phyloP scores from a whole-genome alignment of 2,329 filamentous ascomycete genomes.

The Chrysoporthe austroafricana region DNA sequence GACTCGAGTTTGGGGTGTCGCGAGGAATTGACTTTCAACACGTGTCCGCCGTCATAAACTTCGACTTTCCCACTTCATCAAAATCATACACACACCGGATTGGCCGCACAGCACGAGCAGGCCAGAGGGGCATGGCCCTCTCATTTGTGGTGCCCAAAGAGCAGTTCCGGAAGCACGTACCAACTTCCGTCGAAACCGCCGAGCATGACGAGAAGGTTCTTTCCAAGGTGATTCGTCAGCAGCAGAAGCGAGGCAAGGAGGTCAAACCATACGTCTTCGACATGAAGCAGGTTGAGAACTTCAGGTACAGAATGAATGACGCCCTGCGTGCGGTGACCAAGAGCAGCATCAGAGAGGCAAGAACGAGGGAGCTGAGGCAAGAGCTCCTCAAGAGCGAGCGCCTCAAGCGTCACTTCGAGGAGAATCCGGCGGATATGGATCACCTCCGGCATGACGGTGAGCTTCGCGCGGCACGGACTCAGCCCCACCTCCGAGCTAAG shows the following conservation, averaged over 20 bases:
- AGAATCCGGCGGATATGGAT: slow-evolving; percentile 87
- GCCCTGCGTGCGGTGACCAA: slow-evolving; percentile 88
- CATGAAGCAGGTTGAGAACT: slow-evolving; percentile 90
- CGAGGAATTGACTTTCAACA: slow-evolving; percentile 97
- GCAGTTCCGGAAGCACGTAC: slow-evolving; percentile 85
- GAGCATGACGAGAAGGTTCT: slow-evolving; percentile 86
- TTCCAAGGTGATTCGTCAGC: slow-evolving; percentile 76
- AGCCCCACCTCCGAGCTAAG: slow-evolving; percentile 75
- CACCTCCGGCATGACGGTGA: slow-evolving; percentile 91
- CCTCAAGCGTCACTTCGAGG: slow-evolving; percentile 92
- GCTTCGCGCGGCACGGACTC: slow-evolving; percentile 78
- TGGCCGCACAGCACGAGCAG: slow-evolving; percentile 88
- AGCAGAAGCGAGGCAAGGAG: slow-evolving; percentile 77
- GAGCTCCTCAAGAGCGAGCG: slow-evolving; percentile 95
- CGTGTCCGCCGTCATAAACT: slow-evolving; percentile 93
- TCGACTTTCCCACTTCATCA: slow-evolving; percentile 85
- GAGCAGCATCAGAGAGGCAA: slow-evolving; percentile 86
- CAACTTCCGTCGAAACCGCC: slow-evolving; percentile 74
- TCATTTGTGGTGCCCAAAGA: slow-evolving; percentile 88
- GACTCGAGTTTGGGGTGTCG: slow-evolving; percentile 87
- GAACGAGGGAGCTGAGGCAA: slow-evolving; percentile 83
- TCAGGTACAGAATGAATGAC: slow-evolving; percentile 93
- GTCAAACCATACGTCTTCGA: slow-evolving; percentile 93
- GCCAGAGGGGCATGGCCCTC: slow-evolving; percentile 91
- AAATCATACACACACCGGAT: slow-evolving; percentile 98